A percentile compares a stretch with the other conserved stretches of the same genome.
Conservation (phyloP, 2,329 filamentous ascomycete species). For the Xylaria multiplex region DNA sequence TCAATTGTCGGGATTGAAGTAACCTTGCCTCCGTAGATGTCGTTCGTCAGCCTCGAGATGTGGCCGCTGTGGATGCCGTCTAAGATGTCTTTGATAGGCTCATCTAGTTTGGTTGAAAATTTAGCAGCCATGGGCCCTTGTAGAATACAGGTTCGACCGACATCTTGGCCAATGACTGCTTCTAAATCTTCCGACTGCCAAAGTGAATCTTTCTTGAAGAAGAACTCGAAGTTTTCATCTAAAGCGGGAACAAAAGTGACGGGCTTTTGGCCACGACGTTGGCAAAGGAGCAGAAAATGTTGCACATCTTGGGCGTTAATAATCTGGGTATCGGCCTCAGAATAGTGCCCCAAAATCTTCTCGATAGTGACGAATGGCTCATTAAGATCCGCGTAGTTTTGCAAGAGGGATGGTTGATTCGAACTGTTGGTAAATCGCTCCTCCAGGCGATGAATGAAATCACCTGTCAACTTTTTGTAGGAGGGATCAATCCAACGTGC, state of each 20-base stretch:
- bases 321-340: conserved; percentile 86
- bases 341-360: conserved; percentile 82
- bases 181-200: conserved; percentile 99
- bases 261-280: conserved; percentile 92
- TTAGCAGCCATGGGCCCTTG: conserved; percentile 93
- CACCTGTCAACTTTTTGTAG: conserved; percentile 83
- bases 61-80: conserved; percentile 90
- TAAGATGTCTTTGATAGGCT: conserved; percentile 94
- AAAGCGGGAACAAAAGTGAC: conserved; percentile 95
- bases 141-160: conserved; percentile 93
- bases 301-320: conserved; percentile 99
- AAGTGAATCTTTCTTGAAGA: conserved; percentile 99
- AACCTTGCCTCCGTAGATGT: conserved; percentile 81
- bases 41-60: conserved; percentile 80
- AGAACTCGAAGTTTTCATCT: conserved; percentile 98
- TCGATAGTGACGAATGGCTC: conserved; percentile 82
- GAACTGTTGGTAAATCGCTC: conserved; percentile 85
- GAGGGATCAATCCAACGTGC: conserved; percentile 91
- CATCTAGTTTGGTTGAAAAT: conserved; percentile 88
- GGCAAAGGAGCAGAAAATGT: conserved; percentile 92
- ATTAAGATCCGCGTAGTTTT: conserved; percentile 88
- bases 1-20: conserved; percentile 84
- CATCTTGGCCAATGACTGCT: conserved; percentile 94
- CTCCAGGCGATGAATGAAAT: conserved; percentile 96
- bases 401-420: conserved; percentile 82